phyloP scores from a whole-genome alignment of 164 flowering plant genomes.

The Umbellularia californica region DNA sequence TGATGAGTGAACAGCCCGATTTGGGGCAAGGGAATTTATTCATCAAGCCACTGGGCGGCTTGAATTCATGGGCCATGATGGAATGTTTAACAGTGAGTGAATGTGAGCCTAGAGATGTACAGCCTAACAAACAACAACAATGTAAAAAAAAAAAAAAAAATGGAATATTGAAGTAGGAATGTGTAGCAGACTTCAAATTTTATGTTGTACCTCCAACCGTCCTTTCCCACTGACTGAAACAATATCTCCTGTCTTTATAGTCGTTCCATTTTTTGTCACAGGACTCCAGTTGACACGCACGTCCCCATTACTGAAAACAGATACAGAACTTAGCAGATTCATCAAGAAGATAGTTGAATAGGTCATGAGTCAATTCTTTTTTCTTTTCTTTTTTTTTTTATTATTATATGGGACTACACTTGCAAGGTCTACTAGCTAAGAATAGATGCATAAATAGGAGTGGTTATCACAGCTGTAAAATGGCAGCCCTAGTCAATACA shows the following conservation, averaged over 20 bases:
- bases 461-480: background rate
- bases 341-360: background rate
- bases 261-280: conserved; percentile 65
- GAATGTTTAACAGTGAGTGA: background rate
- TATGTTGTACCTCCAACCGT: conserved; percentile 60
- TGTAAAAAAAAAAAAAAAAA: no score
- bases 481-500: background rate
- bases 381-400: background rate
- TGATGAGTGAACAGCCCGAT: background rate
- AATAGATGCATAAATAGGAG: background rate
- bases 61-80: background rate
- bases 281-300: conserved; percentile 86
- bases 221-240: conserved; percentile 89
- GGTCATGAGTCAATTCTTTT: background rate
- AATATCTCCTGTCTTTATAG: conserved; percentile 71
- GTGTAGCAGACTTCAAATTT: background rate
- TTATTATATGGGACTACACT: background rate
- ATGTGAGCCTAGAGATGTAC: background rate
- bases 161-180: no score
- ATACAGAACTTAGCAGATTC: background rate
- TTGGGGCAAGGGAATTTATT: background rate
- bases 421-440: no score
- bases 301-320: conserved; percentile 57
- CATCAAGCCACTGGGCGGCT: background rate
- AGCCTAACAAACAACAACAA: background rate